These are phyloP conservation scores for Albatrellus ellisii DNA, from an alignment of 768 basidiomycete genomes.

Conservation along the genomic window DNA sequence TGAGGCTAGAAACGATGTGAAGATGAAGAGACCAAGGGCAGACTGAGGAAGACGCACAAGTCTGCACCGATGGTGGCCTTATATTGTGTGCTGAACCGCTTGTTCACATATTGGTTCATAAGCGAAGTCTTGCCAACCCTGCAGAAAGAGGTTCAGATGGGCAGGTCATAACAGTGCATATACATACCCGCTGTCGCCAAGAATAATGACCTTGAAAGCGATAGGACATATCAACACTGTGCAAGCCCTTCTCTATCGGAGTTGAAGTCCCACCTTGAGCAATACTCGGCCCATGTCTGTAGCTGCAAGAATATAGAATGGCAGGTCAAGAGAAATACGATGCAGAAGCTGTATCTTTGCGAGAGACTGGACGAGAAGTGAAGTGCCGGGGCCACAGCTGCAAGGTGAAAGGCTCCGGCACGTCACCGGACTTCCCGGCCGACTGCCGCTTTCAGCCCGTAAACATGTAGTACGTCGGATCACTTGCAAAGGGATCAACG, in stretches of 20 bases:
- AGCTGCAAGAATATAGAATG: conserved; percentile 14
- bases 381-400: too few species aligned
- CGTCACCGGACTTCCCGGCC: neutral
- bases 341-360: too few species aligned
- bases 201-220: conserved; percentile 88
- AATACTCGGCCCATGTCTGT: conserved; percentile 68
- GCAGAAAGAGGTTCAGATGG: neutral
- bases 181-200: conserved; percentile 91
- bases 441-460: neutral
- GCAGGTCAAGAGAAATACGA: conserved; percentile 12
- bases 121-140: conserved; percentile 99
- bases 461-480: neutral
- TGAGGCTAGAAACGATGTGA: conserved; percentile 42
- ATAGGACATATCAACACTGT: conserved; percentile 11
- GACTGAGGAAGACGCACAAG: conserved; percentile 49
- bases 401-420: too few species aligned
- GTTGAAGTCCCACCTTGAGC: conserved; percentile 48
- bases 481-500: neutral
- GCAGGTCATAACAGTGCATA: conserved; percentile 1
- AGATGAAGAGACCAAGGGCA: conserved; percentile 3
- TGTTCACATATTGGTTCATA: conserved; percentile 99
- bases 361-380: too few species aligned
- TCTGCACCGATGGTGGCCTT: conserved; percentile 98
- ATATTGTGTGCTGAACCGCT: conserved; percentile 98
- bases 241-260: neutral